Base-by-base conservation (phyloP, 2,329 filamentous ascomycete genomes). In the Fusarium praegraminearum region DNA sequence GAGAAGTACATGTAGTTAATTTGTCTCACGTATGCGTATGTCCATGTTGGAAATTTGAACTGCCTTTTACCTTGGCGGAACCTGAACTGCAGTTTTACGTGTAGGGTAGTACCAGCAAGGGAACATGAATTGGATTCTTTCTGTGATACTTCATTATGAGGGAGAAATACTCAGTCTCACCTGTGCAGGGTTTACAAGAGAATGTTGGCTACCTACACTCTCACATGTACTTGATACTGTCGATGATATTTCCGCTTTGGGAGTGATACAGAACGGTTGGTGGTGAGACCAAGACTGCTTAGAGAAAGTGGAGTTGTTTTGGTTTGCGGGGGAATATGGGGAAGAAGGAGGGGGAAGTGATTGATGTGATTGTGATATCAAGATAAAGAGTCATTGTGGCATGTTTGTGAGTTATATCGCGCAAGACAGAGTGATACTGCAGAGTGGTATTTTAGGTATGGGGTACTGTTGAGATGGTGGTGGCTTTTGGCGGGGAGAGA, bases 301-400 rank as follows among this genome's bases (percentile, higher is more conserved):
- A 30, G 28, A 43, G 40, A 33, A 67, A 50, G 51, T 55, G 64
- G 57, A 35, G 59, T 57, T 49, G 20, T 45, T 36, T 47, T 52
- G 58, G 64, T 69, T 52, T 69, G 66, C 49, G 66, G 67, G 66
- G 66, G 66, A 67, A 63, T 49, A 56, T 63, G 62, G 57, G 62
- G 56, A 61, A 65, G 53, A 49, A 54, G 41, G 46, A 60, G 45
- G 57, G 52, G 35, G 40, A 30, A 26, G 43, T 32, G 22, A 38
- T 20, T 18, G 11, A 18, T 30, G 4, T 32, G 13, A 10, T 3
- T 52, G 32, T 38, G 16, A 40, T 54, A 30, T 60, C 33, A 33
- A 43, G 30, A 13, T 20, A 24, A 30, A 32, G 15, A 9, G 46
- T n/a, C 49, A 43, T 28, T 51, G 60, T 64, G 61, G 61, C 35